Evolutionary conservation across 176 grass and related monocot species (phyloP).

Genomic region (Panicum miliaceum): DNA sequence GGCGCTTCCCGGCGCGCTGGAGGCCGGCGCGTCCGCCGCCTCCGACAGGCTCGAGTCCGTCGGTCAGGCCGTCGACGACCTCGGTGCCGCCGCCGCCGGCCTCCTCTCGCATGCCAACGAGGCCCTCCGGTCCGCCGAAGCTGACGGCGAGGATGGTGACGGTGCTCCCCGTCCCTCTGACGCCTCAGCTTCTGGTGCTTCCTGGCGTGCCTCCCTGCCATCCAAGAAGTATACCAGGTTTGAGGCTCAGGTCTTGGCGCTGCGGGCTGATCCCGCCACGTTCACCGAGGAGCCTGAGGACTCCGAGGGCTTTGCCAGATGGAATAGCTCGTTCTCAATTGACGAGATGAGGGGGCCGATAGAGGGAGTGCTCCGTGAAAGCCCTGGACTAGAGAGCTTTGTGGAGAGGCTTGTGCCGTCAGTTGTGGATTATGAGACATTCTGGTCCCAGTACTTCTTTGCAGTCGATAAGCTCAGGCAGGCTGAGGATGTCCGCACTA

Average conservation of each 20-base stretch:
- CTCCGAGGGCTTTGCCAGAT: slow-evolving; percentile 57
- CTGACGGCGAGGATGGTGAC: slow-evolving; percentile 29
- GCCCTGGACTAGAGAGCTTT: slow-evolving; percentile 77
- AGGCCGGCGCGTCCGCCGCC: slow-evolving; percentile 60
- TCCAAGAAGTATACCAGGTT: slow-evolving; percentile 83
- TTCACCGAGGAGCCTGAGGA: slow-evolving; percentile 77
- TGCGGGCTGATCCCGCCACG: slow-evolving; percentile 67
- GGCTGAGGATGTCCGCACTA: slow-evolving; percentile 84
- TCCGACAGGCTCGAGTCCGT: slow-evolving; percentile 77
- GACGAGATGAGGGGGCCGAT: slow-evolving; percentile 64
- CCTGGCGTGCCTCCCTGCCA: slow-evolving; percentile 49
- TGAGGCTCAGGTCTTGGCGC: slow-evolving; percentile 74
- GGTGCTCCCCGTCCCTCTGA: slow-evolving; percentile 37
- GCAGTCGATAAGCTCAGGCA: slow-evolving; percentile 79
- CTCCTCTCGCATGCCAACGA: slow-evolving; percentile 80
- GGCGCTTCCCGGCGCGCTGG: slow-evolving; percentile 50
- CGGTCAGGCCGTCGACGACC: slow-evolving; percentile 75
- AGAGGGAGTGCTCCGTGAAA: slow-evolving; percentile 70
- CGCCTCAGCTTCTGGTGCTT: slow-evolving; percentile 29
- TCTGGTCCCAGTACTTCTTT: slow-evolving; percentile 92
- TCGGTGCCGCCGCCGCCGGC: slow-evolving; percentile 53
- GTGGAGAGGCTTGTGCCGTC: slow-evolving; percentile 85
- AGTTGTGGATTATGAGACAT: slow-evolving; percentile 76
- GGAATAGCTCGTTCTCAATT: slow-evolving; percentile 61
- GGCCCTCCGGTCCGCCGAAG: slow-evolving; percentile 62